Percentiles rank a stretch among this genome's conserved stretches.
phyloP scores from a whole-genome alignment of 176 grass and related monocot species.

The Juncus effusus region DNA sequence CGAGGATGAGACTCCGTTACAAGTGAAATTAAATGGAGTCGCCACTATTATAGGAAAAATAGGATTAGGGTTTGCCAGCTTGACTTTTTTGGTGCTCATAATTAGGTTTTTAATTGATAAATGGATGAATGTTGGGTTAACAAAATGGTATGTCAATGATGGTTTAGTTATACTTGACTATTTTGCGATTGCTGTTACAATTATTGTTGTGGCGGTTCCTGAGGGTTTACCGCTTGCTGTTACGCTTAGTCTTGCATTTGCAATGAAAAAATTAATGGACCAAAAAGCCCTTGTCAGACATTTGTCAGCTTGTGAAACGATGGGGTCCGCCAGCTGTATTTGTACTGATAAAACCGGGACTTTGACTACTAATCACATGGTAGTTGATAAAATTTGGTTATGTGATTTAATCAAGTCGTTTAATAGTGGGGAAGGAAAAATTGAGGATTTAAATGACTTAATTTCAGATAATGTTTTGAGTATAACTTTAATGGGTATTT shows the following conservation, averaged over 20 bases:
- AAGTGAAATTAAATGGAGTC: slow-evolving; percentile 97
- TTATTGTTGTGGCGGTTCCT: slow-evolving; percentile 98
- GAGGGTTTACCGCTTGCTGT: slow-evolving; percentile 91
- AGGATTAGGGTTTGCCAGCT: slow-evolving; percentile 61
- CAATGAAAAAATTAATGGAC: slow-evolving; percentile 97
- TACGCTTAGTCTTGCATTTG: slow-evolving; percentile 96
- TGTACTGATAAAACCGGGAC: slow-evolving; percentile 99
- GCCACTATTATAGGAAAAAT: slow-evolving; percentile 94
- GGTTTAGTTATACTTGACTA: slow-evolving; percentile 79
- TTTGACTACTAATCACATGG: slow-evolving; percentile 94
- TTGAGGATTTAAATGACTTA: slow-evolving; percentile 44
- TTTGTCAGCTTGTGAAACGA: slow-evolving; percentile 87
- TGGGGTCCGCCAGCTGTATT: slow-evolving; percentile 86
- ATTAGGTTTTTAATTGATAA: slow-evolving; percentile 68
- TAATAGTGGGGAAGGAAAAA: slow-evolving; percentile 26
- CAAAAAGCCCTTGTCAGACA: slow-evolving; percentile 92
- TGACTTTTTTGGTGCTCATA: slow-evolving; percentile 88
- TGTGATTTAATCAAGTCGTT: slow-evolving; percentile 58
- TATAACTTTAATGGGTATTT: slow-evolving; percentile 68
- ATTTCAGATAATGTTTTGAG: slow-evolving; percentile 45
- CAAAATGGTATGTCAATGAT: slow-evolving; percentile 71
- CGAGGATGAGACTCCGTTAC: slow-evolving; percentile 92
- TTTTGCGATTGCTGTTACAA: slow-evolving; percentile 87
- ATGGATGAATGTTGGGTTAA: slow-evolving; percentile 44
- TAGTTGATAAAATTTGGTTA: slow-evolving; percentile 90